phyloP scores from a whole-genome alignment of 2,329 filamentous ascomycete species.

The Triangularia setosa region DNA sequence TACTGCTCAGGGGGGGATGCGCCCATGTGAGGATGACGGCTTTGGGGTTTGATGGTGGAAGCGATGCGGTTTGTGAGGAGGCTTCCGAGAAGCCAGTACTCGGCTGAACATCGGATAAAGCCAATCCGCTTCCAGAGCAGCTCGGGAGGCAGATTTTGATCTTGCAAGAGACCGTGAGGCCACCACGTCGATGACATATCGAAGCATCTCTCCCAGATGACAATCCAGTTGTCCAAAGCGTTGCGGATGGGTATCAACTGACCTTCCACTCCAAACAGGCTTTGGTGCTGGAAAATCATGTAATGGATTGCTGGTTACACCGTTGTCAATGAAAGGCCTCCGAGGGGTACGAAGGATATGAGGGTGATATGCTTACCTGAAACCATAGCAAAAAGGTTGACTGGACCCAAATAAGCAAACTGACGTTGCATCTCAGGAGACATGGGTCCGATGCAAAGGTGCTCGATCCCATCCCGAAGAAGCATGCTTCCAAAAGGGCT shows the following conservation, averaged over 20 bases:
- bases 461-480: constrained; percentile 27
- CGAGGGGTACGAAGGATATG: background rate
- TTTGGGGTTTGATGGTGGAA: background rate
- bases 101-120: constrained; percentile 31
- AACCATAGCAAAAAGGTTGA: constrained; percentile 30
- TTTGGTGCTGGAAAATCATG: constrained; percentile 37
- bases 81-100: constrained; percentile 36
- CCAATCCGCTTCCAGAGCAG: constrained; percentile 35
- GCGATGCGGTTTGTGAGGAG: constrained; percentile 31
- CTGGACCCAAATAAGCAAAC: constrained; percentile 25
- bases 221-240: constrained; percentile 29
- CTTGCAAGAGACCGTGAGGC: constrained; percentile 20
- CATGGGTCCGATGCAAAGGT: constrained; percentile 24
- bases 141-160: constrained; percentile 20
- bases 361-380: constrained; percentile 20
- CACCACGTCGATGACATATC: constrained; percentile 10
- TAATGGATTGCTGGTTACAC: constrained; percentile 27
- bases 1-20: constrained; percentile 1
- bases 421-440: constrained; percentile 15
- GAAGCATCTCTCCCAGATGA: constrained; percentile 26
- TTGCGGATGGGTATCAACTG: constrained; percentile 30
- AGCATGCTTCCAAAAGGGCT: constrained; percentile 25
- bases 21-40: background rate
- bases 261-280: constrained; percentile 30
- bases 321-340: background rate